Conservation (phyloP, 805 yeast species). For the Clavispora santaluciae region DNA sequence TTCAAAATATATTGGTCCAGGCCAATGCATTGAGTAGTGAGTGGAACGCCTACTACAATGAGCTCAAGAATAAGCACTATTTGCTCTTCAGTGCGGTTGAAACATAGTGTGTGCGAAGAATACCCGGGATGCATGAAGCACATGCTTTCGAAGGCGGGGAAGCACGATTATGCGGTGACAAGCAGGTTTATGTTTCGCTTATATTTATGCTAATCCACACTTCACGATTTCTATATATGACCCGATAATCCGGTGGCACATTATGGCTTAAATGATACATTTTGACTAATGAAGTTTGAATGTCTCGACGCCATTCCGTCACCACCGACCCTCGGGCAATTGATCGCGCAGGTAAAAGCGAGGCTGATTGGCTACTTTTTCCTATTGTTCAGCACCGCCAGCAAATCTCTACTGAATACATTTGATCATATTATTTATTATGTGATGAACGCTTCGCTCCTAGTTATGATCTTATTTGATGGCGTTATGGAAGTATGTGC, state of each 20-base stretch:
- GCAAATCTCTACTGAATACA: neutral
- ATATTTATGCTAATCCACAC: too few relatives aligned
- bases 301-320: neutral
- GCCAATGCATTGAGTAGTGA: slow-evolving; percentile 11
- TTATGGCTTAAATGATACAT: neutral
- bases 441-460: slow-evolving; percentile 10
- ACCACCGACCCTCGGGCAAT: neutral
- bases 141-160: neutral
- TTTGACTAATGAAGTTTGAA: neutral
- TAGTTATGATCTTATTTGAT: slow-evolving; percentile 13
- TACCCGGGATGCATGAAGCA: neutral
- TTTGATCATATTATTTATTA: slow-evolving; percentile 5
- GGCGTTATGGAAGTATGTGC: slow-evolving; percentile 14
- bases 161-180: neutral
- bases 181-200: neutral
- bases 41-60: slow-evolving; percentile 14
- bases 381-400: neutral
- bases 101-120: neutral
- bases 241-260: neutral
- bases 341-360: neutral
- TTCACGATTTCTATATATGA: neutral
- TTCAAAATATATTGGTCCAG: slow-evolving; percentile 9
- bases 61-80: slow-evolving; percentile 14
- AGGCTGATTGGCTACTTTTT: neutral
- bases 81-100: slow-evolving; percentile 12